Evolutionary conservation across 495 filamentous ascomycete genomes (phyloP), one percentile per base, ranked within the genome.

Genomic region (Neurospora cerealis): DNA sequence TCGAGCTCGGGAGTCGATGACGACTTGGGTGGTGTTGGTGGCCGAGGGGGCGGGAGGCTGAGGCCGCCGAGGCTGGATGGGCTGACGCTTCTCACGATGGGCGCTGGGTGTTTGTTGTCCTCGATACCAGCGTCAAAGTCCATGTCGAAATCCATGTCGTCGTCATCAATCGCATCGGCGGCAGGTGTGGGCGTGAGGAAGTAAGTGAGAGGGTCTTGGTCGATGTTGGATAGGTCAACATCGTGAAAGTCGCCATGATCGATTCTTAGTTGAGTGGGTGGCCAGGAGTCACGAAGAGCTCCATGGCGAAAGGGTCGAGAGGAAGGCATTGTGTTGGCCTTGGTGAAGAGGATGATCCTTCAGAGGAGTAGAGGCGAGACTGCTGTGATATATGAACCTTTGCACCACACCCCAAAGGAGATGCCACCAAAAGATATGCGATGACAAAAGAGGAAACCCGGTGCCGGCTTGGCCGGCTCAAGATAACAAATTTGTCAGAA

Each of bases 121-220:
- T 86, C 85, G 74, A 87, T 87, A 28, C 85, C 85, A 21, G 85
- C 85, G 72, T 87, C 85, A 70, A 86, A 86, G 44, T 86, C 83
- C 77, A 87, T 84, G 69, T 79, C 77, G 71, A 86, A 85, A 70
- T 86, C 83, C 78, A 86, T 83, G 69, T 75, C 76, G 34, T 84
- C 81, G 69, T 82, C 80, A 6, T 80, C 76, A 13, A 80, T 80
- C n/a, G 79, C 78, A 36, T 82, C 77, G 19, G 75, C 74, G 1
- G 78, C 76, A 1, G 82, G 80, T 1, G 81, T 78, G 1, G 85
- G 84, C 13, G 85, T 86, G n/a, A 86, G 79, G 74, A 87, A 87
- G 74, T 85, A 87, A 74, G 82, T 82, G 77, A 86, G 79, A 15
- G 85, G 85, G 66, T 87, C 82, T 42, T 85, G 81, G 70, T 83